Evolutionary conservation across 768 basidiomycete genomes (phyloP), one percentile per base, ranked within the genome.

Genomic region (Tephrocybe rancida): DNA sequence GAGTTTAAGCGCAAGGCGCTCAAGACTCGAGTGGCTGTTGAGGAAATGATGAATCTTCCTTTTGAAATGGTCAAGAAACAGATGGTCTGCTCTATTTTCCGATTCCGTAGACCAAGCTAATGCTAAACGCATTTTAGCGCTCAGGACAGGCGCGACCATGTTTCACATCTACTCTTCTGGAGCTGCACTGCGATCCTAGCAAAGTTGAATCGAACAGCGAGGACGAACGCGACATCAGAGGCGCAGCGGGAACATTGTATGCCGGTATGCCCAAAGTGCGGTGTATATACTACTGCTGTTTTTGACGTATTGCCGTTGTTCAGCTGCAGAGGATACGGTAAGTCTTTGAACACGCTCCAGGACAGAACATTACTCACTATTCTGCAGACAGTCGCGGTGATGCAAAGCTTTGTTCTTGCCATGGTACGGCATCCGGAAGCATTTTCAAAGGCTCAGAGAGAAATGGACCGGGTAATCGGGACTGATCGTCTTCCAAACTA

Each of bases 191-290:
- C 44, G 67, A 66, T 34, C 62, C 68, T 34, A 60, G 59, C 32
- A 68, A 72, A 50, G 72, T 68, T 16, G 64, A 59, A 41, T 58
- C 75, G 45, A 63, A 66, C 42, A 62, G 61, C 19, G 77, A 77
- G 61, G 78, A 78, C 38, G 80, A 81, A 56, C 72, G 77, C 52
- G 76, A 81, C 63, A 82, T 83, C 61, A 80, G 78, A 70, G 80
- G 79, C 38, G 76, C 78, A n/a, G 80, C 81, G 45, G 81, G 76
- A 26, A 82, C 80, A 6, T 66, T 82, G 44, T 79, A 74, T 63
- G 73, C 73, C 44, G 80, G 80, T 80, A 62, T 52, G 72, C 50
- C 26, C 21, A 37, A 14, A 27, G 18, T 42, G 48, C 24, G 21
- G 35, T 19, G 50, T 25, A 43, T 50, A 25, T 53, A 22, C 25